A percentile compares a stretch with the other conserved stretches of the same genome.
phyloP scores from a whole-genome alignment of 2,329 filamentous ascomycete species.

The Phialophora expanda region DNA sequence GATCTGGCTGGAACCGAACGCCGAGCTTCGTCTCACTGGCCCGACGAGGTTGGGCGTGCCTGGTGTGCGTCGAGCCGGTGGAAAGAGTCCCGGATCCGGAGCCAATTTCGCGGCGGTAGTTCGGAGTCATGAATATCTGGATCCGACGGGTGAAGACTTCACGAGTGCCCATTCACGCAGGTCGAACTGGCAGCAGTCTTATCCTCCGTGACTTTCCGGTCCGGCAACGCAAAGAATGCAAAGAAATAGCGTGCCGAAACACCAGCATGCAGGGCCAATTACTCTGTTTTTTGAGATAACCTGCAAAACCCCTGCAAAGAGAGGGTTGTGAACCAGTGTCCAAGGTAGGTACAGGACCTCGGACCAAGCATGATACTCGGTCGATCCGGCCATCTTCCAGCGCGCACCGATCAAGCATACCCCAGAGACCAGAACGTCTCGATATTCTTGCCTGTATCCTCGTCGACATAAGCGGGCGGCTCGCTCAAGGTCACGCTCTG shows the following conservation, averaged over 20 bases:
- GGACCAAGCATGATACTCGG: not conserved
- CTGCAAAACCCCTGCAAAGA: too few relatives aligned
- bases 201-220: not conserved
- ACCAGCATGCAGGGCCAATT: not conserved
- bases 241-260: not conserved
- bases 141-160: too few relatives aligned
- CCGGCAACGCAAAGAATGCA: not conserved
- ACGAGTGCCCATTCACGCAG: too few relatives aligned
- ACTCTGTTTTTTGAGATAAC: too few relatives aligned
- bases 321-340: not conserved
- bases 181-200: too few relatives aligned
- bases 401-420: slow-evolving; percentile 47
- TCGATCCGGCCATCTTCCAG: not conserved
- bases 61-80: not conserved
- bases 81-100: not conserved
- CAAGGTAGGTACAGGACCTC: not conserved
- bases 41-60: not conserved
- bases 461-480: slow-evolving; percentile 55
- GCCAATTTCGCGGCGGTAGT: not conserved
- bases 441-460: slow-evolving; percentile 55
- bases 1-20: not conserved
- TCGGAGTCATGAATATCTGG: not conserved
- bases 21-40: not conserved
- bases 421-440: slow-evolving; percentile 56
- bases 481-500: slow-evolving; percentile 56